Evolutionary conservation across 164 flowering plant genomes (phyloP).

Genomic region (Tetrastigma voinierianum): DNA sequence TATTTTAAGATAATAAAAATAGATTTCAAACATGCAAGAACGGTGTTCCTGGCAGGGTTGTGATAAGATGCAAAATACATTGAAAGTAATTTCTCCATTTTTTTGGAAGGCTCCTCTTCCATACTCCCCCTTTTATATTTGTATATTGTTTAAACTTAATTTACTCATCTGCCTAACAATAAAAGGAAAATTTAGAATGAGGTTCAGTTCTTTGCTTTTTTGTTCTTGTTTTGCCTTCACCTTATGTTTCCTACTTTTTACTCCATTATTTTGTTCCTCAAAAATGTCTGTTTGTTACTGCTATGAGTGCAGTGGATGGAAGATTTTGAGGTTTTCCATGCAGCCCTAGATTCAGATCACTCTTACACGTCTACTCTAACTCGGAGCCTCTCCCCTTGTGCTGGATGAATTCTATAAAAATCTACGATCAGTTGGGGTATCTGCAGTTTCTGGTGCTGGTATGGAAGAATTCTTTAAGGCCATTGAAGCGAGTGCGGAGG

Average conservation of each 20-base stretch:
- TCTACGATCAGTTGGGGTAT: slow-evolving; percentile 84
- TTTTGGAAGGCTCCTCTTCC: too few relatives aligned
- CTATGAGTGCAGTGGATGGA: slow-evolving; percentile 83
- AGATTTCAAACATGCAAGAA: too few relatives aligned
- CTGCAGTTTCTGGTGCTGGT: slow-evolving; percentile 90
- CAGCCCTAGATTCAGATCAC: slow-evolving; percentile 68
- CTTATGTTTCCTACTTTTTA: background rate
- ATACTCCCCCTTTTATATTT: too few relatives aligned
- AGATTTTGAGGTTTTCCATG: slow-evolving; percentile 88
- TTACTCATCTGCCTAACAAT: too few relatives aligned
- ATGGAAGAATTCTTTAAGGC: slow-evolving; percentile 83
- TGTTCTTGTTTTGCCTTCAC: background rate
- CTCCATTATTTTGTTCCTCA: background rate
- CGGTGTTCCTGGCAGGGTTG: too few relatives aligned
- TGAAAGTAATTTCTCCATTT: too few relatives aligned
- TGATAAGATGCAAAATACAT: too few relatives aligned
- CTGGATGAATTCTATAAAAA: slow-evolving; percentile 90
- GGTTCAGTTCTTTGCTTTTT: too few relatives aligned
- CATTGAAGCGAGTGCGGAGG: slow-evolving; percentile 81
- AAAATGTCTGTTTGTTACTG: background rate
- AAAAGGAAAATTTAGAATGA: too few relatives aligned
- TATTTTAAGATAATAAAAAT: too few relatives aligned
- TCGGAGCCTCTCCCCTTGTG: slow-evolving; percentile 73
- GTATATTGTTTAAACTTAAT: too few relatives aligned
- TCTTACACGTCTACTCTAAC: slow-evolving; percentile 72